Base-by-base conservation (phyloP, 1,139 yeast species). In the Suhomyces bokatorum region DNA sequence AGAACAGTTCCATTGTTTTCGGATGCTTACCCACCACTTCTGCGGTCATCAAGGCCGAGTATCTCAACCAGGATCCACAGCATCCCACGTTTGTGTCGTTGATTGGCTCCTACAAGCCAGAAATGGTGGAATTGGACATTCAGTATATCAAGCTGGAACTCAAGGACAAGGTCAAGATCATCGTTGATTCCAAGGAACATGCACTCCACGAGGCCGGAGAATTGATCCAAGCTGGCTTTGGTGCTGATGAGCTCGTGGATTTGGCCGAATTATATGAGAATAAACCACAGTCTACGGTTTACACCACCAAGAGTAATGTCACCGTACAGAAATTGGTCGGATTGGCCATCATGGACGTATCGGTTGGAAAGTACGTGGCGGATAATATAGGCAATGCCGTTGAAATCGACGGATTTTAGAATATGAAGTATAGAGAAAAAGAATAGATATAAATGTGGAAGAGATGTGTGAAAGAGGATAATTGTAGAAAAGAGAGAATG, bases 91-190 rank as follows among this genome's bases (percentile, higher is more conserved):
- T 75, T 56, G 73, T 83, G 38, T 77, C 83, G 3, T 65, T 83
- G 34, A 83, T 84, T 53, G 90, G 90, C 1, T 80, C 86, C 13
- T 84, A 83, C 58, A 81, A 82, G 57, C 87, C 87, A 3, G 76
- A 78, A 48, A 83, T 84, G 89, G 70, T 71, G 38, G 90, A 83
- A 59, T 75, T 82, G 43, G 87, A 82, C 46, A 66, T 72, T 24
- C 66, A 59, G 0, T 62, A 77, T 28, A 63, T 82, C 5, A 50
- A 59, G 2, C 46, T 59, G 16, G 67, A 71, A 8, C 56, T 65
- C 46, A 51, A 57, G 32, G 49, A 47, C 1, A 42, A 39, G 6
- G 47, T 50, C n/a, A 70, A 70, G 44, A 70, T 83, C 26, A 62
- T 83, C 6, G 87, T 83, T 3, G 90, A 84, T 54, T 80, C 87